These are phyloP conservation scores for Penicillium capsulatum DNA, from an alignment of 2,329 filamentous ascomycete species.

Conservation along the genomic window DNA sequence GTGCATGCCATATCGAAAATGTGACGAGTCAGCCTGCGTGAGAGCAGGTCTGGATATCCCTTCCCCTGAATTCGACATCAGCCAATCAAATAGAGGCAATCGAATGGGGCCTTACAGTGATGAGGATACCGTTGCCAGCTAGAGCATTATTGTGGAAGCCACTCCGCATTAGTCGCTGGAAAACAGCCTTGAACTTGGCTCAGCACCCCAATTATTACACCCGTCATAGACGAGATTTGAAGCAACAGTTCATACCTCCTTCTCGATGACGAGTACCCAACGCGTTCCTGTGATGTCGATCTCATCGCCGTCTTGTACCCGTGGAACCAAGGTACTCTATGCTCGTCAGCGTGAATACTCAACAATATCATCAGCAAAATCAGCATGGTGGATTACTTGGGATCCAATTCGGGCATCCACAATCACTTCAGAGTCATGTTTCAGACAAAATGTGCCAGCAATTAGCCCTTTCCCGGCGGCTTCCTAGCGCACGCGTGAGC, in stretches of 20 bases:
- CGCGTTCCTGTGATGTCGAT: conserved; percentile 45
- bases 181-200: conserved; percentile 50
- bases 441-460: conserved; percentile 33
- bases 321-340: conserved; percentile 54
- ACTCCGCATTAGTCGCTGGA: conserved; percentile 52
- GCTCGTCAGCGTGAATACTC: too few relatives aligned
- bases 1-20: conserved; percentile 36
- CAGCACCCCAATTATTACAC: neutral
- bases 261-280: conserved; percentile 62
- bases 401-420: conserved; percentile 40
- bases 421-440: conserved; percentile 15
- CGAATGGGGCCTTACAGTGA: conserved; percentile 48
- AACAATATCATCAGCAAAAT: too few relatives aligned
- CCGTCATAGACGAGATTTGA: too few relatives aligned
- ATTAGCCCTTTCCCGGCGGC: conserved; percentile 44
- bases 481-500: conserved; percentile 28
- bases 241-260: conserved; percentile 50
- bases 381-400: conserved; percentile 25
- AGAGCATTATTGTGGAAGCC: conserved; percentile 42
- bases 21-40: conserved; percentile 51
- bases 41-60: conserved; percentile 60
- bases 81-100: neutral
- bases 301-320: conserved; percentile 42
- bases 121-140: conserved; percentile 48
- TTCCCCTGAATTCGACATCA: conserved; percentile 48